Evolutionary conservation across 352 stramenopile species (phyloP), one percentile per base, ranked within the genome.

Genomic region (Ochromonadaceae sp.): DNA sequence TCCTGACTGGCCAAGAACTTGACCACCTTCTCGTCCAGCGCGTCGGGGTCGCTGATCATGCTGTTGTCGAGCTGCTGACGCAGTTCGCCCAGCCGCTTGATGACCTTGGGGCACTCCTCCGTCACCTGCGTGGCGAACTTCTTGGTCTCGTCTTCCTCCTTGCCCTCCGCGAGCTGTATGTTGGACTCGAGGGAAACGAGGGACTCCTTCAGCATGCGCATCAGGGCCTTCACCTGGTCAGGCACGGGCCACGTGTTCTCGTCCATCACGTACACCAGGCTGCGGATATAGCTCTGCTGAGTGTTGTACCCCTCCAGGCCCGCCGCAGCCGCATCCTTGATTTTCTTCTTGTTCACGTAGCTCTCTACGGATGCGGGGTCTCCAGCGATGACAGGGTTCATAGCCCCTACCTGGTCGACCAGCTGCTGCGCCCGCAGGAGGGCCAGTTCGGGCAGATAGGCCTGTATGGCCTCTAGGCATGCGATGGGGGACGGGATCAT

Each of bases 181-280:
- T 83, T 89, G 4, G 79, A 80, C 72, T 95, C 87, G 0, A 96
- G 72, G 40, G 78, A 83, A 40, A 85, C 66, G 0, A 96, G 85
- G 5, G 86, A 83, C 68, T 95, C 83, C 36, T 93, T 91, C 78
- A 95, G 86, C 42, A 96, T 81, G 50, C 92, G 83, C 50, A 95
- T 88, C 58, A 91, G 76, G 53, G 91, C 86, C 55, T 91, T 90
- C 65, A 93, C 80, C 28, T 93, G 77, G 35, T 96, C 87, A 0
- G 85, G 83, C 1, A 95, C 76, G 17, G 79, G 74, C 88, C 87
- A 95, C 7, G 82, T 73, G 66, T 92, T 87, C 36, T 86, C 85
- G 40, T 91, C 82, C 84, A 95, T 92, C 42, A 95, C 73, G 10
- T 84, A 74, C 1, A 78, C 82, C 79, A 93, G 86, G 50, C 87